These are phyloP conservation scores for Rosa lucieae DNA, from an alignment of 306 rosid species.

Conservation along the genomic window DNA sequence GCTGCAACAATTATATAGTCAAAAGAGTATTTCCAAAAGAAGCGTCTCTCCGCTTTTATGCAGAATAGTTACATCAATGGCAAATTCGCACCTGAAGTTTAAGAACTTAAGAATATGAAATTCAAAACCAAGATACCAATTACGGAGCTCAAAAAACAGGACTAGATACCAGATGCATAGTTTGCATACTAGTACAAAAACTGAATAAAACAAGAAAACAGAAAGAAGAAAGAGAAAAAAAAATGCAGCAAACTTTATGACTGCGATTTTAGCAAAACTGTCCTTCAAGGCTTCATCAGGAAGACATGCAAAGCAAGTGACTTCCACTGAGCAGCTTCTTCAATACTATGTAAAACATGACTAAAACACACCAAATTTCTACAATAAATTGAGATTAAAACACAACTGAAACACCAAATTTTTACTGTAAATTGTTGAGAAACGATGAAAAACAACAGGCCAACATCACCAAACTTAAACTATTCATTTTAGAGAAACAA, in stretches of 20 bases:
- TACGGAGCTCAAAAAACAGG: neutral
- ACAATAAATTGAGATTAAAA: conserved; percentile 4
- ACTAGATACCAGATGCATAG: neutral
- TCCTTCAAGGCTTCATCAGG: conserved; percentile 1
- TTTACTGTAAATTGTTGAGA: neutral
- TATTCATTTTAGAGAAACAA: neutral
- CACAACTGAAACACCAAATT: neutral
- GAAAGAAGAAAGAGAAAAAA: neutral
- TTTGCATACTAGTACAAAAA: neutral
- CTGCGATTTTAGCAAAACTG: neutral
- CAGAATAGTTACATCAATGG: neutral
- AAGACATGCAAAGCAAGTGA: conserved; percentile 8
- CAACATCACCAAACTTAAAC: neutral
- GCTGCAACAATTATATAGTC: neutral
- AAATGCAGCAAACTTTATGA: neutral
- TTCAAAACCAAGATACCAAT: neutral
- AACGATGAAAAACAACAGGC: neutral
- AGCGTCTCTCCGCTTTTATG: neutral
- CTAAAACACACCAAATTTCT: conserved; percentile 3
- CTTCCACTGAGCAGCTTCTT: neutral
- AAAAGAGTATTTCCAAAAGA: neutral
- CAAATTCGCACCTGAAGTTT: neutral
- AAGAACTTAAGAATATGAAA: neutral
- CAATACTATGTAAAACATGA: neutral
- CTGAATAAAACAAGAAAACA: neutral